These are phyloP conservation scores for Cenchrus fungigraminus DNA, from an alignment of 176 grass and related monocot genomes.

Conservation along the genomic window DNA sequence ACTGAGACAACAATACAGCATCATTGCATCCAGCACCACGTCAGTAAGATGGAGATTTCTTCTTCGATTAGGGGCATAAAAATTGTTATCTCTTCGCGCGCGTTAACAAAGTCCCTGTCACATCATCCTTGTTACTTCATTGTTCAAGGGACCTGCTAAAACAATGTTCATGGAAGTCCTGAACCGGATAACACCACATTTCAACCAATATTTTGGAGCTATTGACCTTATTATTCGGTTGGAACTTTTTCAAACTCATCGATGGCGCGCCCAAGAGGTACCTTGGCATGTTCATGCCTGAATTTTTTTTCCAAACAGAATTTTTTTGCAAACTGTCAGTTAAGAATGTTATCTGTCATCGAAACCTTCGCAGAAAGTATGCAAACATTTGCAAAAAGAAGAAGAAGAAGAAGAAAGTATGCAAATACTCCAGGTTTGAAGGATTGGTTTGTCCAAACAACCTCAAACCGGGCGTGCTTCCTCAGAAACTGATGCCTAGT, in stretches of 20 bases:
- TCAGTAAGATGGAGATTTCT: background rate
- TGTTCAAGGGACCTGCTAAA: background rate
- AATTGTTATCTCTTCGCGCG: background rate
- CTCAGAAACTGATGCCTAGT: too few species aligned
- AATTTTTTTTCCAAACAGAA: background rate
- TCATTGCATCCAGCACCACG: background rate
- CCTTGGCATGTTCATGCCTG: background rate
- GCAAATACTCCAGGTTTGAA: background rate
- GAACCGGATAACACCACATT: background rate
- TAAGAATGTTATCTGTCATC: background rate
- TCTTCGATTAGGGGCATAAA: background rate
- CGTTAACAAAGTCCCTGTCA: background rate
- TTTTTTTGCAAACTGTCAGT: background rate
- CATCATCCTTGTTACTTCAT: background rate
- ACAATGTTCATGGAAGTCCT: background rate
- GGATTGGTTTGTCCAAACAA: background rate
- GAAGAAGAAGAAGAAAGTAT: background rate
- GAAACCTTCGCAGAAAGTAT: background rate
- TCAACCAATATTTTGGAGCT: background rate
- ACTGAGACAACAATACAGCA: conserved; percentile 6
- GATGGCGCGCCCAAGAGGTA: too few species aligned
- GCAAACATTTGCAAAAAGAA: too few species aligned
- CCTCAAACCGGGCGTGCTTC: too few species aligned
- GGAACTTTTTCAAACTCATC: too few species aligned
- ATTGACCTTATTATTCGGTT: background rate